Percentiles rank a stretch among this genome's conserved stretches.
These are phyloP conservation scores for Bretschneidera sinensis DNA, from an alignment of 345 rosid genomes.

Conservation along the genomic window DNA sequence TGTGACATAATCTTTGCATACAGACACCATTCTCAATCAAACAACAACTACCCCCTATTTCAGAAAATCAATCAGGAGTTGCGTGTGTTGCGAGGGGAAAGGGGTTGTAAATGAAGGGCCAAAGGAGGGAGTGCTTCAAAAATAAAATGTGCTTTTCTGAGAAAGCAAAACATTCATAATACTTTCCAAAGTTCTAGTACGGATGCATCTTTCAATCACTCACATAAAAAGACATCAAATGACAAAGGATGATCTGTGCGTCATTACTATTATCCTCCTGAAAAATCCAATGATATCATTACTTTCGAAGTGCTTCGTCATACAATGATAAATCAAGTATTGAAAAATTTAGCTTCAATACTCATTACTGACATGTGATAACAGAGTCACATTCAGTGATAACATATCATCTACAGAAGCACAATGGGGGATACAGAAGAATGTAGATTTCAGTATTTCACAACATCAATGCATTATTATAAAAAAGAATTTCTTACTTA, in stretches of 20 bases:
- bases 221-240: not conserved
- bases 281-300: not conserved
- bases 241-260: not conserved
- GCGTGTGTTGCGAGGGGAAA: not conserved
- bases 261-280: not conserved
- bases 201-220: not conserved
- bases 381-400: not conserved
- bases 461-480: not conserved
- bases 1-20: slow-evolving; percentile 10
- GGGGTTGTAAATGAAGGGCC: too few relatives aligned
- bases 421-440: not conserved
- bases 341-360: slow-evolving; percentile 5
- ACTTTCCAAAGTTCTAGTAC: not conserved
- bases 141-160: too few relatives aligned
- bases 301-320: not conserved
- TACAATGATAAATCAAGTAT: not conserved
- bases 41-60: too few relatives aligned
- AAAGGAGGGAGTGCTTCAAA: too few relatives aligned
- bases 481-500: too few relatives aligned
- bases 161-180: not conserved
- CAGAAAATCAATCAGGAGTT: slow-evolving; percentile 7
- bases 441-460: not conserved
- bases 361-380: not conserved
- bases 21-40: slow-evolving; percentile 14
- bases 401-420: not conserved